Conservation (phyloP, 805 yeast genomes). For the Zygosaccharomyces siamensis region DNA sequence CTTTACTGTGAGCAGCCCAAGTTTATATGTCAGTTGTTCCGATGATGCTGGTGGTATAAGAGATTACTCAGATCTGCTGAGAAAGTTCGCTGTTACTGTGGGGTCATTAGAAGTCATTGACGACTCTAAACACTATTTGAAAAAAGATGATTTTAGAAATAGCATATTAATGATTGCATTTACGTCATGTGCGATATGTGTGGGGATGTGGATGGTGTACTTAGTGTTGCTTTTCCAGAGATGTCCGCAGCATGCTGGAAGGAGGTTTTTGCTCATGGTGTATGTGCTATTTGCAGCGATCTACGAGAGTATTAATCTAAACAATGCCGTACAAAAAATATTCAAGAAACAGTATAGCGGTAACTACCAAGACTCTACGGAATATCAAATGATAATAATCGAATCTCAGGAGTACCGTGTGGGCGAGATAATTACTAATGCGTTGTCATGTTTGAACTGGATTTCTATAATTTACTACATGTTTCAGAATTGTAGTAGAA, state of each 20-base stretch:
- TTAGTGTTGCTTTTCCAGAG: slow-evolving; percentile 47
- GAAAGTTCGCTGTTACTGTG: slow-evolving; percentile 6
- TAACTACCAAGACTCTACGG: slow-evolving; percentile 50
- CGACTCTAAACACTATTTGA: slow-evolving; percentile 8
- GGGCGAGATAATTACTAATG: slow-evolving; percentile 14
- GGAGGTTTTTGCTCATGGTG: slow-evolving; percentile 53
- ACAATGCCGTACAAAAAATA: slow-evolving; percentile 39
- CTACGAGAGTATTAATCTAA: slow-evolving; percentile 48
- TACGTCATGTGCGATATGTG: slow-evolving; percentile 50
- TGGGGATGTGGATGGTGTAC: slow-evolving; percentile 67
- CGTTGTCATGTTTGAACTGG: slow-evolving; percentile 28
- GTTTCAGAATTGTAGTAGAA: slow-evolving; percentile 17
- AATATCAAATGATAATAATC: slow-evolving; percentile 28
- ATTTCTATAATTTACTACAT: slow-evolving; percentile 28
- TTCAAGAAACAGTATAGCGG: slow-evolving; percentile 47
- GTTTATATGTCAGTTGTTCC: slow-evolving; percentile 15
- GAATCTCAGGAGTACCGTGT: slow-evolving; percentile 16
- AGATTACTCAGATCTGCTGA: slow-evolving; percentile 6
- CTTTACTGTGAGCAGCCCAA: slow-evolving; percentile 19
- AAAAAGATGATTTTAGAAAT: slow-evolving; percentile 36
- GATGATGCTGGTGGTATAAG: background rate
- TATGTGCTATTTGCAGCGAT: slow-evolving; percentile 56
- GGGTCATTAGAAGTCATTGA: slow-evolving; percentile 5
- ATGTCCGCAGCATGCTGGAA: slow-evolving; percentile 43
- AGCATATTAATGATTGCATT: slow-evolving; percentile 45